Percentiles rank a stretch among this genome's conserved stretches.
These are phyloP conservation scores for Crucibulum laeve DNA, from an alignment of 768 basidiomycete species.

Conservation along the genomic window DNA sequence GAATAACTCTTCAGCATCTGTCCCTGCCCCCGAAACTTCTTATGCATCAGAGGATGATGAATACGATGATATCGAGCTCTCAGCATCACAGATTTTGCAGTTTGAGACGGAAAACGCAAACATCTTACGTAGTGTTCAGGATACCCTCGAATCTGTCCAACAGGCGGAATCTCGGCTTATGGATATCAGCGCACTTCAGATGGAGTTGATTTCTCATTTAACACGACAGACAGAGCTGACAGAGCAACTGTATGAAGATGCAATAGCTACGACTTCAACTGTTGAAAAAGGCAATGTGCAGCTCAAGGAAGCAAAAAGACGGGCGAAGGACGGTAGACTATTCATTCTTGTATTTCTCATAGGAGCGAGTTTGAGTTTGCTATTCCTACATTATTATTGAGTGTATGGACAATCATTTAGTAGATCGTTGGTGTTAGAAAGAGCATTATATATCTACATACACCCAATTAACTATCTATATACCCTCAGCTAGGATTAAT, in stretches of 20 bases:
- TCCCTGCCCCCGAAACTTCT: constrained; percentile 21
- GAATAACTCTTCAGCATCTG: constrained; percentile 22
- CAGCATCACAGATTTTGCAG: constrained; percentile 83
- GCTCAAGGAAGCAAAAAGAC: constrained; percentile 81
- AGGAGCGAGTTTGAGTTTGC: constrained; percentile 83
- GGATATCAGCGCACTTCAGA: constrained; percentile 92
- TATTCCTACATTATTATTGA: constrained; percentile 93
- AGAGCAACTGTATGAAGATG: constrained; percentile 93
- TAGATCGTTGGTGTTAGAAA: background rate
- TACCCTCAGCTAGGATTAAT: background rate
- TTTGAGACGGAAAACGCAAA: constrained; percentile 91
- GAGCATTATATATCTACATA: constrained; percentile 10
- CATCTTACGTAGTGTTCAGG: constrained; percentile 79
- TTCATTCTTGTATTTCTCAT: constrained; percentile 91
- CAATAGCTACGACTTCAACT: constrained; percentile 78
- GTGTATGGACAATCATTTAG: constrained; percentile 1
- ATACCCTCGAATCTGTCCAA: constrained; percentile 84
- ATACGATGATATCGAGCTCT: constrained; percentile 79
- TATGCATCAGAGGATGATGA: constrained; percentile 56
- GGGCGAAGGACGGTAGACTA: constrained; percentile 82
- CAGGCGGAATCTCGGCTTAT: constrained; percentile 87
- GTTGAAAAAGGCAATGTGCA: constrained; percentile 90
- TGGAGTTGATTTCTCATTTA: constrained; percentile 85
- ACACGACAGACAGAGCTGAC: constrained; percentile 88
- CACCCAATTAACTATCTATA: constrained; percentile 3